Base-by-base conservation (phyloP, 2,329 filamentous ascomycete species). In the Alternaria consortialis region DNA sequence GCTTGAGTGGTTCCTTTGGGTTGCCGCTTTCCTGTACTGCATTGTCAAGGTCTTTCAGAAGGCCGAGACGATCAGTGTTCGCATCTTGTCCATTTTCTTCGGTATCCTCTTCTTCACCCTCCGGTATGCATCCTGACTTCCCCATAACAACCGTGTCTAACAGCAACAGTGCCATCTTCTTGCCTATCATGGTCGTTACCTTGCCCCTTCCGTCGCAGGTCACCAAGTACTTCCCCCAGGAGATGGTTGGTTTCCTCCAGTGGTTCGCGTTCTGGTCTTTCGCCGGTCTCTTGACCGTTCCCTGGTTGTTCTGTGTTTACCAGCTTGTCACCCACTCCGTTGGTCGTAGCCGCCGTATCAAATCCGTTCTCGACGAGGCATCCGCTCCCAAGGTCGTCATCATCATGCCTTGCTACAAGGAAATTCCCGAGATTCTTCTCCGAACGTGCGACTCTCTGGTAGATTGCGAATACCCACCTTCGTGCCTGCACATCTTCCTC, bases 231-330 rank as follows among this genome's bases (percentile, higher is more conserved):
- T 96, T 94, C 80, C 94, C 94, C 0, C 56, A 77, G 3, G 55
- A 78, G 1, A 87, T 95, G 84, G 90, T 95, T 40, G 79, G 77
- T 2, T 84, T 91, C 47, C 84, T 98, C 13, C 94, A 97, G 76
- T 96, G 93, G 91, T 97, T 98, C 74, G 94, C 93, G 4, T 98
- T 98, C 78, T 97, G 92, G 90, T 89, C 91, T 29, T 98, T 98
- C 69, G 90, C 94, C 0, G 87, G 88, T 65, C 87, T 98, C 9
- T 82, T 99, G 59, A 93, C 91, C 0, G 84, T 97, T 1, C 95
- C 95, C 0, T 97, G 93, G 93, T 85, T 97, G 4, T 91, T 97
- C 74, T 97, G 94, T 78, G 87, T 98, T 57, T 97, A 96, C 75
- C 91, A 96, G 73, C 86, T 97, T 5, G 91, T 97, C 58, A 97